These are phyloP conservation scores for Penstemon barbatus DNA, from an alignment of 257 asterid species.

Conservation along the genomic window DNA sequence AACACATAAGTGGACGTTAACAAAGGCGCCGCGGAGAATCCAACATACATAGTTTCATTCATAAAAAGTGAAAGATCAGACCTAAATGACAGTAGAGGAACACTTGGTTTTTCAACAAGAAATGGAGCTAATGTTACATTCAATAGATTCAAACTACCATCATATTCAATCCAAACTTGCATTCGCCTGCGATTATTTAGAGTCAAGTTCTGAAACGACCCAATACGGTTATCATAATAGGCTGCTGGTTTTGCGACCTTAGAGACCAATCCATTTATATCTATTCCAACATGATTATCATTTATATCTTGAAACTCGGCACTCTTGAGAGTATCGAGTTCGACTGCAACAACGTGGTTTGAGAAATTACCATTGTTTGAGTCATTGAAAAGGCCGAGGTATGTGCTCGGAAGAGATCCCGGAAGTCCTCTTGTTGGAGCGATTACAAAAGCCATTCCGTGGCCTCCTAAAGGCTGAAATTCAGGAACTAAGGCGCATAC, in stretches of 20 bases:
- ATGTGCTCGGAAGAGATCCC: conserved; percentile 35
- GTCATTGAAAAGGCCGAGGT: conserved; percentile 58
- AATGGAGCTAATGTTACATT: conserved; percentile 52
- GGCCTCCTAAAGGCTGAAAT: conserved; percentile 44
- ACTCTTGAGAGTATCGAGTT: conserved; percentile 55
- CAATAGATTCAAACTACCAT: conserved; percentile 26
- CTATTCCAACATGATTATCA: conserved; percentile 63
- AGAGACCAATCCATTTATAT: conserved; percentile 46
- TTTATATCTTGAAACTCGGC: conserved; percentile 42
- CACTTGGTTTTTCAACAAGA: conserved; percentile 35
- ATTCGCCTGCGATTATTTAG: conserved; percentile 42
- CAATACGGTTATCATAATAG: conserved; percentile 31
- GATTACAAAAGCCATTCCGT: conserved; percentile 59
- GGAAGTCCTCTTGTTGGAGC: conserved; percentile 52
- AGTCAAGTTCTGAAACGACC: conserved; percentile 38
- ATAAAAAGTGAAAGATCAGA: conserved; percentile 45
- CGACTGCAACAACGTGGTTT: conserved; percentile 61
- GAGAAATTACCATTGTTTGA: conserved; percentile 44
- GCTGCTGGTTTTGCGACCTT: conserved; percentile 33
- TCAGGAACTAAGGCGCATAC: conserved; percentile 56
- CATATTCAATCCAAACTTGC: conserved; percentile 65
- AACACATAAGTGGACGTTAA: conserved; percentile 52
- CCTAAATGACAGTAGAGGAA: conserved; percentile 36
- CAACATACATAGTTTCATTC: conserved; percentile 51
- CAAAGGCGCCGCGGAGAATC: conserved; percentile 56